These are phyloP conservation scores for Nakazawaea siamensis DNA, from an alignment of 805 yeast species.

Conservation along the genomic window DNA sequence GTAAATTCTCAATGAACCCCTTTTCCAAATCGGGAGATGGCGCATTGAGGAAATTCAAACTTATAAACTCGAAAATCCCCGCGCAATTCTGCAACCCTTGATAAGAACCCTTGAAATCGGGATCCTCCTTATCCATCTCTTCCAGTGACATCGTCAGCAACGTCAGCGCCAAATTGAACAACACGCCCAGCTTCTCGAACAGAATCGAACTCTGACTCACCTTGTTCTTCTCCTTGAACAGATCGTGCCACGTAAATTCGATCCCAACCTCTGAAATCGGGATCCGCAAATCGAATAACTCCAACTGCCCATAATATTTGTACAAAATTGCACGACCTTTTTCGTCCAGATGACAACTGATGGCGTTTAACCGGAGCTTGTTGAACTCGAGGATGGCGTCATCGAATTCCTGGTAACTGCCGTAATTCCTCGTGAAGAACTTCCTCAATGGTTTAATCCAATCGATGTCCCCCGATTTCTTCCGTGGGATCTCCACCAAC, in stretches of 20 bases:
- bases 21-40: conserved; percentile 74
- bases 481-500: conserved; percentile 23
- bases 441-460: conserved; percentile 56
- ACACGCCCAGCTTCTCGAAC: conserved; percentile 79
- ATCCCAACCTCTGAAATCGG: conserved; percentile 56
- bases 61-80: conserved; percentile 63
- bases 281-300: conserved; percentile 67
- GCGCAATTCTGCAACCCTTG: conserved; percentile 65
- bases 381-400: conserved; percentile 48
- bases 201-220: conserved; percentile 74
- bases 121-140: conserved; percentile 24
- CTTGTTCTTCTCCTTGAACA: conserved; percentile 40
- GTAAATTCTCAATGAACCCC: conserved; percentile 56
- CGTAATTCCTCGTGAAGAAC: conserved; percentile 56
- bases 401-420: conserved; percentile 46
- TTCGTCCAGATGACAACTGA: conserved; percentile 35
- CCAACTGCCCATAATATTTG: conserved; percentile 74
- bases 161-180: conserved; percentile 71
- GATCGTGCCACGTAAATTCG: conserved; percentile 76
- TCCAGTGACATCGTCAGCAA: conserved; percentile 42
- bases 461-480: conserved; percentile 48
- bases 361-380: conserved; percentile 50
- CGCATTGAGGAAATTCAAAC: conserved; percentile 81
- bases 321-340: conserved; percentile 48
- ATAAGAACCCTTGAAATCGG: conserved; percentile 53